These are phyloP conservation scores for Puccinia polysora DNA, from an alignment of 1,284 basidiomycete species.

Conservation along the genomic window DNA sequence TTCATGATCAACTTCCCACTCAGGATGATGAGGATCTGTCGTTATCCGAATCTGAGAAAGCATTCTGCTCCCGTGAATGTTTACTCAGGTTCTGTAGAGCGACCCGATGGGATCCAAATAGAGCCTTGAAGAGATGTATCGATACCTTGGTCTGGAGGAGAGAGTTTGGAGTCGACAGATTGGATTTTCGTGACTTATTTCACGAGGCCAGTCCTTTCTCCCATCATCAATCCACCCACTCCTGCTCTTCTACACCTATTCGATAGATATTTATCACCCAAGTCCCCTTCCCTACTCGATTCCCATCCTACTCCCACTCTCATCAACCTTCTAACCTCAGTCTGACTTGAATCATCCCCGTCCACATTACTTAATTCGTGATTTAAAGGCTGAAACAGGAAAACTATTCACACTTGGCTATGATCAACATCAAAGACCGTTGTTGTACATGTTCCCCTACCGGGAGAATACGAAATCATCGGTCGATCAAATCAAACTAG, in stretches of 20 bases:
- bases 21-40: too few relatives aligned
- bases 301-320: too few relatives aligned
- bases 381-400: slow-evolving; percentile 54
- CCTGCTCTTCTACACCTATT: too few relatives aligned
- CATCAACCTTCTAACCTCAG: too few relatives aligned
- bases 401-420: slow-evolving; percentile 54
- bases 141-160: slow-evolving; percentile 54
- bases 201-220: not conserved
- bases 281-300: too few relatives aligned
- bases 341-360: too few relatives aligned
- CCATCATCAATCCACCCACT: not conserved
- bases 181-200: slow-evolving; percentile 44
- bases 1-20: too few relatives aligned
- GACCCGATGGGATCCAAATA: slow-evolving; percentile 53
- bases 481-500: slow-evolving; percentile 53
- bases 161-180: slow-evolving; percentile 53
- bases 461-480: slow-evolving; percentile 50
- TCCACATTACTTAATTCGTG: slow-evolving; percentile 44
- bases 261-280: too few relatives aligned
- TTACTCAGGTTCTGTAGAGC: slow-evolving; percentile 54
- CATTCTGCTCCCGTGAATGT: slow-evolving; percentile 51
- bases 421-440: slow-evolving; percentile 53
- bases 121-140: slow-evolving; percentile 52
- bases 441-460: slow-evolving; percentile 55
- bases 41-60: slow-evolving; percentile 51